Percentiles rank a stretch among this genome's conserved stretches.
These are phyloP conservation scores for Lunularia cruciata DNA, from an alignment of 225 moss, liverwort and hornwort species.

Conservation along the genomic window DNA sequence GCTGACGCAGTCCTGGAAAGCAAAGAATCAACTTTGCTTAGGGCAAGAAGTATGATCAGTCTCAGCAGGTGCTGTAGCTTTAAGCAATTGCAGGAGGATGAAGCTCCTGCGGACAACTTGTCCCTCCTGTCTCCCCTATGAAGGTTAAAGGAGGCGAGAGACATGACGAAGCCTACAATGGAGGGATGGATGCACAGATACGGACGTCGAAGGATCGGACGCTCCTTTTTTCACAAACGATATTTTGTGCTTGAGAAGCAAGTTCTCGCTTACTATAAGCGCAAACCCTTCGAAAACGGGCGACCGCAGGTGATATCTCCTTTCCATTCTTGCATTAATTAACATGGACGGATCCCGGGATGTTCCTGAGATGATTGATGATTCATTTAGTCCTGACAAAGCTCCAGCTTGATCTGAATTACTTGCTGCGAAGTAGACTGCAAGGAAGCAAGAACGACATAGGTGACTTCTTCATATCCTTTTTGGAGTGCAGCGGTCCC, in stretches of 20 bases:
- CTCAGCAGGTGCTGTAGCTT: slow-evolving; percentile 46
- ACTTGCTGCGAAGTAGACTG: background rate
- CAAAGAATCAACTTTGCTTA: slow-evolving; percentile 1
- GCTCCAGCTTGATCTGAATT: background rate
- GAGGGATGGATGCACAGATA: slow-evolving; percentile 93
- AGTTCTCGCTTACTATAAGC: slow-evolving; percentile 78
- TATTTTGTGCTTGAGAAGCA: slow-evolving; percentile 74
- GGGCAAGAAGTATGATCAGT: slow-evolving; percentile 36
- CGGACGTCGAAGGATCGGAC: slow-evolving; percentile 83
- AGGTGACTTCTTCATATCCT: no score
- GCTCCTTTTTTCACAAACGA: slow-evolving; percentile 78
- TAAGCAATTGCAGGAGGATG: slow-evolving; percentile 35
- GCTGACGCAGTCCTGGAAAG: no score
- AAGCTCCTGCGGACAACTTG: slow-evolving; percentile 23
- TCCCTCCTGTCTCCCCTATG: slow-evolving; percentile 39
- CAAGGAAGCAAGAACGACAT: no score
- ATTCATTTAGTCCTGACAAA: background rate
- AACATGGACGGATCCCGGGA: background rate
- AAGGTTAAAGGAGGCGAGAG: slow-evolving; percentile 38
- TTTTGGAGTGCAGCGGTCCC: no score
- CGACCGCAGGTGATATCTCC: slow-evolving; percentile 40
- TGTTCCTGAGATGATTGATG: background rate
- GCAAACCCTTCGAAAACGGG: slow-evolving; percentile 70
- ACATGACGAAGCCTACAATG: slow-evolving; percentile 67
- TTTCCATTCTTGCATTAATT: background rate